Percentiles rank a stretch among this genome's conserved stretches.
These are phyloP conservation scores for Cryptococcus amylolentus DNA, from an alignment of 1,284 basidiomycete species.

Conservation along the genomic window DNA sequence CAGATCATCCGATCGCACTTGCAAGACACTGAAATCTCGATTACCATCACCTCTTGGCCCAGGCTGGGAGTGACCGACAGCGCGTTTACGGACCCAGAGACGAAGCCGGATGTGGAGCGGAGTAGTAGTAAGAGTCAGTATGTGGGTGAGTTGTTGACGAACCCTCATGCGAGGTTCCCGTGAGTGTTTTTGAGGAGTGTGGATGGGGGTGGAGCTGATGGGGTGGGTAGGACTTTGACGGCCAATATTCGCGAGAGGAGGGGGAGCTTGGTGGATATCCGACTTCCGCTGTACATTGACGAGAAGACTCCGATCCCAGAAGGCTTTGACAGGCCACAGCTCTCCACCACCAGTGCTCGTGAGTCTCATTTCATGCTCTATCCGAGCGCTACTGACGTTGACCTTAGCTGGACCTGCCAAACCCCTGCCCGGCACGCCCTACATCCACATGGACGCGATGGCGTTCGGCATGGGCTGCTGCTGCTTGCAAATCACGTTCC, in stretches of 20 bases:
- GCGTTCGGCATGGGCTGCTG: constrained; percentile 99
- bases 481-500: constrained; percentile 96
- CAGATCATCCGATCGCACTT: constrained; percentile 79
- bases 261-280: constrained; percentile 92
- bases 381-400: not conserved
- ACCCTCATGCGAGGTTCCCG: constrained; percentile 96
- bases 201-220: not conserved
- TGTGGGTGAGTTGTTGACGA: constrained; percentile 92
- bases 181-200: constrained; percentile 52
- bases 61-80: constrained; percentile 79
- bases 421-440: constrained; percentile 52
- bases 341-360: not conserved
- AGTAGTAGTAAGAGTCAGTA: constrained; percentile 77
- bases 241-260: constrained; percentile 89
- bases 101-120: constrained; percentile 69
- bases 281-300: constrained; percentile 91
- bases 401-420: constrained; percentile 35
- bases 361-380: not conserved
- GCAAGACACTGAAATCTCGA: constrained; percentile 77
- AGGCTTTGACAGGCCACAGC: constrained; percentile 19
- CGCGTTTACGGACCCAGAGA: constrained; percentile 85
- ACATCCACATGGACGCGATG: constrained; percentile 99
- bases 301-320: constrained; percentile 59
- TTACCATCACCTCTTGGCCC: constrained; percentile 95
- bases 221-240: constrained; percentile 70